These are phyloP conservation scores for Blastomyces parvus DNA, from an alignment of 2,329 filamentous ascomycete species.

Conservation along the genomic window DNA sequence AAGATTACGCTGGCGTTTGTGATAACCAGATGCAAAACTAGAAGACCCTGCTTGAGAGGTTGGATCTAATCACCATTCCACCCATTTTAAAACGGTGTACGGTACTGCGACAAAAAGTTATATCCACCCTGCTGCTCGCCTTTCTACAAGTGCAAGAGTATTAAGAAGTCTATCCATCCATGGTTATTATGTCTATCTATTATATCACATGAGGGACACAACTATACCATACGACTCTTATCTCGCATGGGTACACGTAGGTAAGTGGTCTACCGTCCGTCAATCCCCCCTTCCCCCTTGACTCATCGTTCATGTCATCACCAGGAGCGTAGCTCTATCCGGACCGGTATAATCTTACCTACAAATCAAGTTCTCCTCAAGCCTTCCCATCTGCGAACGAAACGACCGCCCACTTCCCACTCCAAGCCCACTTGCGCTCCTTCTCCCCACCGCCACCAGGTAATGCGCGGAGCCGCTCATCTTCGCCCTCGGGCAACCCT, in stretches of 20 bases:
- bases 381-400: constrained; percentile 65
- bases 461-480: constrained; percentile 63
- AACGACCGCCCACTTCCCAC: constrained; percentile 92
- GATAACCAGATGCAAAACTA: neutral
- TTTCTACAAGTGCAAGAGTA: neutral
- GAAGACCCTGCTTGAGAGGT: neutral
- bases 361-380: constrained; percentile 14
- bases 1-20: neutral
- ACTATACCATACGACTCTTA: neutral
- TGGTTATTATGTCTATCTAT: neutral
- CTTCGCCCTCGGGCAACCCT: constrained; percentile 68
- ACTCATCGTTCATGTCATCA: neutral
- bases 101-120: no score
- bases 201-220: neutral
- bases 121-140: neutral
- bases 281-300: neutral
- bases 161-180: neutral
- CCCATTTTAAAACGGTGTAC: neutral
- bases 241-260: neutral
- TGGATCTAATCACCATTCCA: neutral
- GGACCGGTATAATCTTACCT: neutral
- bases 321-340: neutral
- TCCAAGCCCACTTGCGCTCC: constrained; percentile 84
- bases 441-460: constrained; percentile 61
- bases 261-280: neutral